Evolutionary conservation across 2,329 filamentous ascomycete species (phyloP).

Genomic region (Clarireedia homoeocarpa): DNA sequence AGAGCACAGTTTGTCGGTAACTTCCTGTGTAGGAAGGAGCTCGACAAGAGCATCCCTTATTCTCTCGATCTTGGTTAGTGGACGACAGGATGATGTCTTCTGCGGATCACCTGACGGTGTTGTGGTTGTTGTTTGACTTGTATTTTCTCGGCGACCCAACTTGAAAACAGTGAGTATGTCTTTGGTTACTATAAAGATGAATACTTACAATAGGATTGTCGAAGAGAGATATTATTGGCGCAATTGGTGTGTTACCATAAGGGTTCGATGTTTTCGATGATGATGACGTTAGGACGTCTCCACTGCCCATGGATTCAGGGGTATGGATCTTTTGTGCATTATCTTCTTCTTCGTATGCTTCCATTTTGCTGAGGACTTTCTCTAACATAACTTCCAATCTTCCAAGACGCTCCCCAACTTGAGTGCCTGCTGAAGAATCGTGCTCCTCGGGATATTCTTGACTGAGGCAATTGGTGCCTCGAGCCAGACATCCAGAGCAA

Average conservation of each 20-base stretch:
- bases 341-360: slow-evolving; percentile 24
- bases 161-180: slow-evolving; percentile 6
- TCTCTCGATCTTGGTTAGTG: slow-evolving; percentile 20
- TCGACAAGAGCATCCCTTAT: slow-evolving; percentile 23
- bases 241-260: slow-evolving; percentile 16
- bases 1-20: slow-evolving; percentile 19
- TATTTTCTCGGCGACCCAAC: slow-evolving; percentile 21
- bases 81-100: slow-evolving; percentile 10
- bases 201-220: slow-evolving; percentile 24
- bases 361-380: slow-evolving; percentile 24
- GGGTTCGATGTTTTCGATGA: slow-evolving; percentile 9
- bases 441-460: slow-evolving; percentile 29
- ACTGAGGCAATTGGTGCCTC: slow-evolving; percentile 29
- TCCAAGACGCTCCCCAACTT: slow-evolving; percentile 27
- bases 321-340: slow-evolving; percentile 23
- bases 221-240: slow-evolving; percentile 25
- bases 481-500: slow-evolving; percentile 40
- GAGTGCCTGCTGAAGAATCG: slow-evolving; percentile 19
- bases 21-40: slow-evolving; percentile 25
- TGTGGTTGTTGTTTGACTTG: slow-evolving; percentile 12
- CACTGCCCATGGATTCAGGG: slow-evolving; percentile 21
- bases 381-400: slow-evolving; percentile 25
- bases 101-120: slow-evolving; percentile 18
- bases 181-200: not conserved
- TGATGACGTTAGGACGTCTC: slow-evolving; percentile 23